Conservation (phyloP, 73 alveolate species). For the Paramecium sexaurelia region DNA sequence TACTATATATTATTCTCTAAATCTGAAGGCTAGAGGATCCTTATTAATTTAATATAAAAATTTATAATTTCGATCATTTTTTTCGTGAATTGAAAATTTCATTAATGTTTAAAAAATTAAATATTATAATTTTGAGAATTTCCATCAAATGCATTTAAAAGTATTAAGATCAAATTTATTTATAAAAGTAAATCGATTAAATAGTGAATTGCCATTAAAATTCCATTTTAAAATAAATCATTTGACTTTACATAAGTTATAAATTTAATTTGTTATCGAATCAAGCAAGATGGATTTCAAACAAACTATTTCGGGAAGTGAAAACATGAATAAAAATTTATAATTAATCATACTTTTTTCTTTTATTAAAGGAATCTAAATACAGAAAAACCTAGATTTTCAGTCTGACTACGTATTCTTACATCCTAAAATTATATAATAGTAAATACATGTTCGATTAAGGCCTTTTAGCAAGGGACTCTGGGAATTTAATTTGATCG, state of each 20-base stretch:
- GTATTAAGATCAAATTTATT: too few species aligned
- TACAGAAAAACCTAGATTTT: slow-evolving; percentile 31
- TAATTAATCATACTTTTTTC: slow-evolving; percentile 25
- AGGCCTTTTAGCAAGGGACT: slow-evolving; percentile 7
- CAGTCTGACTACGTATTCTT: slow-evolving; percentile 4
- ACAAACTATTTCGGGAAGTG: not conserved
- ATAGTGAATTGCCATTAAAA: too few species aligned
- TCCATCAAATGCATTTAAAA: too few species aligned
- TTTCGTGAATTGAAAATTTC: too few species aligned
- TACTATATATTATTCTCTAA: too few species aligned
- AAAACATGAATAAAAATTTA: not conserved
- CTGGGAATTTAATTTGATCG: not conserved
- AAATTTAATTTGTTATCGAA: not conserved
- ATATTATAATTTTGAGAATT: too few species aligned
- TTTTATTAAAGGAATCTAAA: slow-evolving; percentile 8
- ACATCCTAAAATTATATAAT: not conserved
- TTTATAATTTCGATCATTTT: too few species aligned
- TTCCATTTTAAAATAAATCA: too few species aligned
- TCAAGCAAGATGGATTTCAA: not conserved
- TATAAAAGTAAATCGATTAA: too few species aligned
- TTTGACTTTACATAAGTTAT: not conserved
- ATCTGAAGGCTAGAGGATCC: too few species aligned
- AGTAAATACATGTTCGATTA: not conserved
- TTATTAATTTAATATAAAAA: too few species aligned
- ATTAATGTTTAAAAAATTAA: too few species aligned